phyloP scores from a whole-genome alignment of 768 basidiomycete genomes.

The Dendrothele bispora region DNA sequence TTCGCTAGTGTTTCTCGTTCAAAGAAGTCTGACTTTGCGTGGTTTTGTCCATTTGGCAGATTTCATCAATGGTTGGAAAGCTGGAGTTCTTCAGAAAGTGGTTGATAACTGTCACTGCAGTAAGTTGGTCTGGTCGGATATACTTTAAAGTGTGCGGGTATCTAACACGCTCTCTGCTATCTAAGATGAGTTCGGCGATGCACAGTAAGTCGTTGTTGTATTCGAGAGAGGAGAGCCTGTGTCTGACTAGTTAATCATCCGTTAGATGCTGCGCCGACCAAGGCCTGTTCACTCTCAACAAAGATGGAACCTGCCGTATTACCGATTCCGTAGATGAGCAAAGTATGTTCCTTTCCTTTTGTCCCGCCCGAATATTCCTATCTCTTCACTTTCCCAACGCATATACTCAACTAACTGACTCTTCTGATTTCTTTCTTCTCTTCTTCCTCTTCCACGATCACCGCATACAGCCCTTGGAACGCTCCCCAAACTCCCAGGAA shows the following conservation, averaged over 20 bases:
- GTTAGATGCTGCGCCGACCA: slow-evolving; percentile 44
- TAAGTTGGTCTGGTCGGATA: not conserved
- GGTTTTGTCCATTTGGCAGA: slow-evolving; percentile 30
- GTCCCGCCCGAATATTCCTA: not conserved
- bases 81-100: slow-evolving; percentile 51
- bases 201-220: slow-evolving; percentile 6
- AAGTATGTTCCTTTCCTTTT: slow-evolving; percentile 28
- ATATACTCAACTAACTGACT: not conserved
- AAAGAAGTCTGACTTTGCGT: not conserved
- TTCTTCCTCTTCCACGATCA: not conserved
- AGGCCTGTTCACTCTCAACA: slow-evolving; percentile 43
- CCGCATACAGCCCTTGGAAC: slow-evolving; percentile 42
- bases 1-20: slow-evolving; percentile 1
- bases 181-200: slow-evolving; percentile 22
- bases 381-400: too few relatives aligned
- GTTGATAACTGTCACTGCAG: slow-evolving; percentile 53
- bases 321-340: slow-evolving; percentile 47
- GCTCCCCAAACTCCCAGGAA: slow-evolving; percentile 47
- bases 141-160: not conserved
- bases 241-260: slow-evolving; percentile 22
- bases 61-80: slow-evolving; percentile 64
- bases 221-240: too few relatives aligned
- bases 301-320: slow-evolving; percentile 42
- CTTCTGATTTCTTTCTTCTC: not conserved
- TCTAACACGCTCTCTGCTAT: slow-evolving; percentile 42